Evolutionary conservation across 148 eudicot species (phyloP), one percentile per base, ranked within the genome.

Genomic region (Vaccinium myrtillus): DNA sequence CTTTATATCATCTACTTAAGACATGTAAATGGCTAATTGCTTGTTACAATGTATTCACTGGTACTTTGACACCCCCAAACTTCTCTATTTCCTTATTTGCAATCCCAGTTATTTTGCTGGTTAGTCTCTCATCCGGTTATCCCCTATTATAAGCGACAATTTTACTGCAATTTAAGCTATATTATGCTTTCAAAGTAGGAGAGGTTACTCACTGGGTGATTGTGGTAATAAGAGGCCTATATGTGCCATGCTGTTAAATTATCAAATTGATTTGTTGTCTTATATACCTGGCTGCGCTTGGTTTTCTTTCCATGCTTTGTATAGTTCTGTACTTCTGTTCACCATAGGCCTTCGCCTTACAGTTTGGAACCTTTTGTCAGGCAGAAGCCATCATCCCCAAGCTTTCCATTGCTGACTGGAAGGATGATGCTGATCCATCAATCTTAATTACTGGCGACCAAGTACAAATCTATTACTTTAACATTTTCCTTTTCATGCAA

Each of bases 381-480:
- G 94, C 90, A 83, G 93, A 95, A 90, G 94, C 93, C 88, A 89
- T 82, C 87, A 84, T 86, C 84, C 79, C 90, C 89, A 90, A 89
- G 91, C 88, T 87, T 88, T 86, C 87, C 54, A 76, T 65, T 67
- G 89, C 83, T 88, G 91, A 92, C 84, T 87, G 85, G 87, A 89
- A 85, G 85, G 86, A 67, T 86, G 94, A 91, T 83, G 94, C 92
- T 82, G 92, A 87, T 84, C 87, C 93, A 80, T 88, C 91, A 71
- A 81, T 94, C 87, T 90, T 95, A 86, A 91, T 95, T 88, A 94
- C 97, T 79, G 92, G 91, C 86, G 98, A 95, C 85, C 97, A 95
- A 92, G 98, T 95, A 94, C 32, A 58, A 39, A 16, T 80, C 30
- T 19, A 8, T 80, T 59, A 36, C 54, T 59, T 59, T 13, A 32